phyloP scores from a whole-genome alignment of 2,329 filamentous ascomycete species.

The Nigrograna mackinnonii region DNA sequence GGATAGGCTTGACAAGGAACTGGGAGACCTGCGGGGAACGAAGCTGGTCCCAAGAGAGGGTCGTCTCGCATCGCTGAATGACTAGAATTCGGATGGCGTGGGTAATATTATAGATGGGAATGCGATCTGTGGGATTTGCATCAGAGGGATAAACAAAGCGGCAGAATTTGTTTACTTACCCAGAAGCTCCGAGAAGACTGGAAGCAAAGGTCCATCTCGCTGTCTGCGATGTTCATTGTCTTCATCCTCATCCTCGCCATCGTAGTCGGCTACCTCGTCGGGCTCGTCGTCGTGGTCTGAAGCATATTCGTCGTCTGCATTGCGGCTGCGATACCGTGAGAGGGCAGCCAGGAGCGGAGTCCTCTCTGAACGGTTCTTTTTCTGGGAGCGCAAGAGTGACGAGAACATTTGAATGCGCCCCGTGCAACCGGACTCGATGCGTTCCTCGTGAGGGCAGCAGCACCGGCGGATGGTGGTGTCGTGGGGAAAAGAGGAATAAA shows the following conservation, averaged over 20 bases:
- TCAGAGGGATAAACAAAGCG: constrained; percentile 29
- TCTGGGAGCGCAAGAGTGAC: constrained; percentile 37
- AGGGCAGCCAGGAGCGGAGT: constrained; percentile 40
- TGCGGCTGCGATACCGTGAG: constrained; percentile 29
- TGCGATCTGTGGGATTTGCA: constrained; percentile 65
- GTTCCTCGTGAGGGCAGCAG: constrained; percentile 6
- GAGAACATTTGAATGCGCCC: constrained; percentile 37
- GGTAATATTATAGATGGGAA: constrained; percentile 88
- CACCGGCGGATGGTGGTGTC: constrained; percentile 8
- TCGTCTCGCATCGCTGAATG: constrained; percentile 84
- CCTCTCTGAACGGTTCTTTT: constrained; percentile 33
- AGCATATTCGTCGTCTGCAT: constrained; percentile 19
- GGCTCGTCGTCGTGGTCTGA: constrained; percentile 24
- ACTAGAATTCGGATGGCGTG: constrained; percentile 88
- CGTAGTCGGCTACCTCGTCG: constrained; percentile 23
- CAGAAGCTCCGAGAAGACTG: constrained; percentile 44
- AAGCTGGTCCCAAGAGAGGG: constrained; percentile 91
- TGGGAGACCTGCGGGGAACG: constrained; percentile 95
- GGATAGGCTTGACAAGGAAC: constrained; percentile 93
- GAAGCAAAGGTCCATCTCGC: constrained; percentile 40
- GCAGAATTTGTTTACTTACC: constrained; percentile 24
- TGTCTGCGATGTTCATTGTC: constrained; percentile 32
- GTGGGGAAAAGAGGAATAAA: neutral
- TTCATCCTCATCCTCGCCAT: constrained; percentile 28
- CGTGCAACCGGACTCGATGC: constrained; percentile 11